phyloP scores from a whole-genome alignment of 768 basidiomycete species.

The Xerocomellus intermedius region DNA sequence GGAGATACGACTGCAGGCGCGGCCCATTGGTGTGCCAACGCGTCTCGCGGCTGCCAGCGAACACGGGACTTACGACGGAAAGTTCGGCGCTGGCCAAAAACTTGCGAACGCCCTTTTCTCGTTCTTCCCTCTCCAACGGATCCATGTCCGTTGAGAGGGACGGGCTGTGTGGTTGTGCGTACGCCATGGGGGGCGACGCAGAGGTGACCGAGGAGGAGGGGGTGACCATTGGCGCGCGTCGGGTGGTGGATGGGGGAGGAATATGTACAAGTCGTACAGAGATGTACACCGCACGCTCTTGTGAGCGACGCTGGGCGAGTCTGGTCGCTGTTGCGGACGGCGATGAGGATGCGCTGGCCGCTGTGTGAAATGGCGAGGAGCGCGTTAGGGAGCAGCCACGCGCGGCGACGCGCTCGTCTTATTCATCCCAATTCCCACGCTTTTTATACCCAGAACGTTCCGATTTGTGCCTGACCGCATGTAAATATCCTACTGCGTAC shows the following conservation, averaged over 20 bases:
- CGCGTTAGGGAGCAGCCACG: conserved; percentile 37
- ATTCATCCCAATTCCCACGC: conserved; percentile 37
- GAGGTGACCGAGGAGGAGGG: conserved; percentile 82
- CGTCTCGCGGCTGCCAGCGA: conserved; percentile 40
- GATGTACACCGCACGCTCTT: conserved; percentile 15
- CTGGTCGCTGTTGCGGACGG: conserved; percentile 34
- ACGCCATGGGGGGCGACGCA: conserved; percentile 71
- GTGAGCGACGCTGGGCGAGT: conserved; percentile 3
- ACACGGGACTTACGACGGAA: conserved; percentile 63
- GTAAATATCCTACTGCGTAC: conserved; percentile 15
- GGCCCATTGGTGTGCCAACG: conserved; percentile 38
- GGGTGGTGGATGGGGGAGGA: not conserved
- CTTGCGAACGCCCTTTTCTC: conserved; percentile 69
- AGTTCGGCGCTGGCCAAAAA: conserved; percentile 78
- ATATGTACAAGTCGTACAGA: conserved; percentile 18
- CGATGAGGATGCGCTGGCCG: conserved; percentile 35
- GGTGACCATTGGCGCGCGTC: conserved; percentile 61
- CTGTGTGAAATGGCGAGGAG: conserved; percentile 38
- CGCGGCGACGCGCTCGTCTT: conserved; percentile 39
- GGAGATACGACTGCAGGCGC: conserved; percentile 17
- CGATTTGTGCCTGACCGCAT: conserved; percentile 19
- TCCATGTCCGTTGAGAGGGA: conserved; percentile 42
- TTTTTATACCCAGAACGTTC: conserved; percentile 24
- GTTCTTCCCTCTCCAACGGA: conserved; percentile 51
- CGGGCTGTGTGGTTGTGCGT: conserved; percentile 46